phyloP scores from a whole-genome alignment of 2,329 filamentous ascomycete species.

The Aspergillus sp. region DNA sequence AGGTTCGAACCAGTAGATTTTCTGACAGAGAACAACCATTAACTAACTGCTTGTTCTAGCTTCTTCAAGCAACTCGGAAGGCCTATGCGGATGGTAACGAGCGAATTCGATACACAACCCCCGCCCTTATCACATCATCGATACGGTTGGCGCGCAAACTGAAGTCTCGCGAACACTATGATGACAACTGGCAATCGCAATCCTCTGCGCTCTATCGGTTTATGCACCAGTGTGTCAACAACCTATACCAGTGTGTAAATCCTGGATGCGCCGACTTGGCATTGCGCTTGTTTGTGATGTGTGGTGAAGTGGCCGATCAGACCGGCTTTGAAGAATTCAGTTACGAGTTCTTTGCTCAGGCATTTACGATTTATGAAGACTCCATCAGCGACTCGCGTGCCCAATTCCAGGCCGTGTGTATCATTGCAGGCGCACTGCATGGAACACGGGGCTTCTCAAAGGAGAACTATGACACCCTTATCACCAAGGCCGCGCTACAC shows the following conservation, averaged over 20 bases:
- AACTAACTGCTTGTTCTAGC: slow-evolving; percentile 32
- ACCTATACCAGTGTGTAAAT: slow-evolving; percentile 78
- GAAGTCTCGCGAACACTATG: slow-evolving; percentile 83
- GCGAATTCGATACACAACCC: slow-evolving; percentile 89
- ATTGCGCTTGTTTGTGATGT: slow-evolving; percentile 80
- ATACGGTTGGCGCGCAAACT: slow-evolving; percentile 82
- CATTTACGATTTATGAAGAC: slow-evolving; percentile 97
- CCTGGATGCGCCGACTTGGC: slow-evolving; percentile 76
- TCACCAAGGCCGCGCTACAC: slow-evolving; percentile 94
- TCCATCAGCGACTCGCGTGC: slow-evolving; percentile 90
- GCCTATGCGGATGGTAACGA: slow-evolving; percentile 89
- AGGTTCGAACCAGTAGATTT: slow-evolving; percentile 35
- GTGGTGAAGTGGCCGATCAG: slow-evolving; percentile 86
- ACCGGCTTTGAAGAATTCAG: slow-evolving; percentile 89
- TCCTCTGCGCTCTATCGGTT: slow-evolving; percentile 88
- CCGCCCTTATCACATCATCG: slow-evolving; percentile 79
- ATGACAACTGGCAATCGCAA: slow-evolving; percentile 64
- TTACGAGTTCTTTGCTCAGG: slow-evolving; percentile 97
- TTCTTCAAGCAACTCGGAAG: slow-evolving; percentile 79
- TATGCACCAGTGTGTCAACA: slow-evolving; percentile 79
- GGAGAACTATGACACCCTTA: slow-evolving; percentile 97
- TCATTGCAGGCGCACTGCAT: slow-evolving; percentile 83
- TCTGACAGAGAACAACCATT: neutral
- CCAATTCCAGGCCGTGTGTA: slow-evolving; percentile 95
- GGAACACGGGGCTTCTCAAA: slow-evolving; percentile 84